These are phyloP conservation scores for Euptelea pleiosperma DNA, from an alignment of 164 flowering plant genomes.

Conservation along the genomic window DNA sequence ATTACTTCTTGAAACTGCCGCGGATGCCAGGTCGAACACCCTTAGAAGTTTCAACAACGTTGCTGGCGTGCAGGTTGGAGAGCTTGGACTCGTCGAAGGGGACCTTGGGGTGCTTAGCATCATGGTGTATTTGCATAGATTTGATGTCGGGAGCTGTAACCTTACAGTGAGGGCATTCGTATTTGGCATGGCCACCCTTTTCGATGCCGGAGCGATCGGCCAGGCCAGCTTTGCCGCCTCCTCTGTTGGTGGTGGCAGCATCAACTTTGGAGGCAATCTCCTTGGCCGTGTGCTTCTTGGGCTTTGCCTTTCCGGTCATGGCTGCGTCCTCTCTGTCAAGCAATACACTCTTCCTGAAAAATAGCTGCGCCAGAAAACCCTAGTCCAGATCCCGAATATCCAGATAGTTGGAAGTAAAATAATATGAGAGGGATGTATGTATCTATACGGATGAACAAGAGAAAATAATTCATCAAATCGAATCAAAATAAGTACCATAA, in stretches of 20 bases:
- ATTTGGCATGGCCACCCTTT: constrained; percentile 62
- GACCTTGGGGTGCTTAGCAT: constrained; percentile 57
- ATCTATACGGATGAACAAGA: too few species aligned
- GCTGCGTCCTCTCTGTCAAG: neutral
- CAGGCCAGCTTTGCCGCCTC: constrained; percentile 60
- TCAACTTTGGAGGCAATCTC: constrained; percentile 40
- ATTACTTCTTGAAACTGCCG: constrained; percentile 30
- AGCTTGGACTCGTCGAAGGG: constrained; percentile 58
- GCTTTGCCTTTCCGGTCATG: constrained; percentile 76
- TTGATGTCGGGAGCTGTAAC: constrained; percentile 53
- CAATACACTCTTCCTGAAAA: too few species aligned
- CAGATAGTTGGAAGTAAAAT: too few species aligned
- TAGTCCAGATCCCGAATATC: too few species aligned
- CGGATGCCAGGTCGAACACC: constrained; percentile 47
- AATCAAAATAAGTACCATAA: too few species aligned
- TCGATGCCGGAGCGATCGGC: constrained; percentile 45
- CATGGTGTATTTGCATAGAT: constrained; percentile 69
- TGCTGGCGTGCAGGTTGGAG: constrained; percentile 40
- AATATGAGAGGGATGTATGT: too few species aligned
- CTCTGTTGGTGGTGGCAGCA: constrained; percentile 64
- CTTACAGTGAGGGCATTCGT: constrained; percentile 65
- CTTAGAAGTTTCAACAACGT: constrained; percentile 26
- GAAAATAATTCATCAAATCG: too few species aligned
- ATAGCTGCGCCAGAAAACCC: too few species aligned
- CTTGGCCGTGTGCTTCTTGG: constrained; percentile 72